Percentiles rank a stretch among this genome's conserved stretches.
phyloP scores from a whole-genome alignment of 1,139 yeast species.

The Scheffersomyces parashehatae region DNA sequence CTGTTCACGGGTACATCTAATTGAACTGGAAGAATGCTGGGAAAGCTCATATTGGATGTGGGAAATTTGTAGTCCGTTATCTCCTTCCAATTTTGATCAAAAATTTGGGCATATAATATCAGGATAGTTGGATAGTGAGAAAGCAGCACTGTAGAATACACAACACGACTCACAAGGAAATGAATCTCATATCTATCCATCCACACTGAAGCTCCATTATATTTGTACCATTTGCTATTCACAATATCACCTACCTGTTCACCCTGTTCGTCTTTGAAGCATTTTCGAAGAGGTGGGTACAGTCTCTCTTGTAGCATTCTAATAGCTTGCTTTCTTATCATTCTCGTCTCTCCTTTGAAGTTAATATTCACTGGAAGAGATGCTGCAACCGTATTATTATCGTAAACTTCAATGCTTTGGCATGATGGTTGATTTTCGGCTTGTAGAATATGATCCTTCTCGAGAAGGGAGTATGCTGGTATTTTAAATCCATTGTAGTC shows the following conservation, averaged over 20 bases:
- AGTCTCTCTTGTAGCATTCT: too few species aligned
- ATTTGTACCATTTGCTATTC: conserved; percentile 6
- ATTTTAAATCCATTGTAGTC: too few species aligned
- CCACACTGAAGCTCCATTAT: conserved; percentile 19
- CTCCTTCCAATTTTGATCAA: conserved; percentile 17
- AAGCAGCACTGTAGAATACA: conserved; percentile 7
- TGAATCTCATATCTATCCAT: conserved; percentile 16
- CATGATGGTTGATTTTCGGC: too few species aligned
- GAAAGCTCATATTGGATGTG: conserved; percentile 3
- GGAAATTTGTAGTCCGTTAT: conserved; percentile 7
- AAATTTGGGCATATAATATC: conserved; percentile 14
- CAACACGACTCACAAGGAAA: conserved; percentile 15
- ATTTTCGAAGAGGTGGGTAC: neutral
- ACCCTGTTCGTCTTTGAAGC: neutral
- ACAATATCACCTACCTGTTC: neutral
- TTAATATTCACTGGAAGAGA: too few species aligned
- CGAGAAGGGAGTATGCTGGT: too few species aligned
- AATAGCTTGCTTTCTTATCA: too few species aligned
- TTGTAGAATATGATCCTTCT: too few species aligned
- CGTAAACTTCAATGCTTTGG: too few species aligned
- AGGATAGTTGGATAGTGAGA: conserved; percentile 15
- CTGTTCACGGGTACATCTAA: conserved; percentile 8
- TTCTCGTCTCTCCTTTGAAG: too few species aligned
- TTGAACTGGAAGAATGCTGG: conserved; percentile 8
- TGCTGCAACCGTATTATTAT: too few species aligned